Base-by-base conservation (phyloP, 441 rosid species). In the Eruca vesicaria region DNA sequence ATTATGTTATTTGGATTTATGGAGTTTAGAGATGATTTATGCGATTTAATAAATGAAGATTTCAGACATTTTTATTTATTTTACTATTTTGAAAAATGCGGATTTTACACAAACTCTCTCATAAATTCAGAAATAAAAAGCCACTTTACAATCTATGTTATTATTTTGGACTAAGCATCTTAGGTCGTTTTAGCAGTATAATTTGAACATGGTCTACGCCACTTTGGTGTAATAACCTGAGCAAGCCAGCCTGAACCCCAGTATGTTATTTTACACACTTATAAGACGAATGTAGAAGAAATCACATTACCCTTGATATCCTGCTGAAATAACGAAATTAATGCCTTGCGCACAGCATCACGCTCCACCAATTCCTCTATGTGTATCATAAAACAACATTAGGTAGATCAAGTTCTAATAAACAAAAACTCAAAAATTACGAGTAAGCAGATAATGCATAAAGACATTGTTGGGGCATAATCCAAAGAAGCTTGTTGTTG, bases 281-380 rank as follows among this genome's bases (percentile, higher is more conserved):
- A 14, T 3, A 66, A 29, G 3, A 20, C 23, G 31, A 38, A 15
- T 19, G n/a, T 29, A 60, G 36, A 36, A 35, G 0, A 32, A 55
- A 19, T 81, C 8, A 77, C 71, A 52, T 74, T 77, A 93, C 98
- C 98, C 86, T 93, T 90, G 18, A 84, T 90, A 81, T 90, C 95
- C 82, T 88, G 94, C 84, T 96, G 87, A 87, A 90, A 72, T 68
- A 92, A 68, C 53, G 96, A 86, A 93, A 89, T 86, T 55, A 92
- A 90, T n/a, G 96, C 95, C 81, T 90, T 89, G 76, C 87, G 93
- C 56, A 89, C 98, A 61, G 95, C 98, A 85, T 93, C 97, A 48
- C 94, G 87, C 80, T 89, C 97, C 63, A 90, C 89, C 57, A 80
- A 59, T 72, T 89, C 98, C 83, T 93, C 98, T 90, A 61, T 11